Evolutionary conservation across 75 land plant species (phyloP).

Genomic region (Picea sitchensis): DNA sequence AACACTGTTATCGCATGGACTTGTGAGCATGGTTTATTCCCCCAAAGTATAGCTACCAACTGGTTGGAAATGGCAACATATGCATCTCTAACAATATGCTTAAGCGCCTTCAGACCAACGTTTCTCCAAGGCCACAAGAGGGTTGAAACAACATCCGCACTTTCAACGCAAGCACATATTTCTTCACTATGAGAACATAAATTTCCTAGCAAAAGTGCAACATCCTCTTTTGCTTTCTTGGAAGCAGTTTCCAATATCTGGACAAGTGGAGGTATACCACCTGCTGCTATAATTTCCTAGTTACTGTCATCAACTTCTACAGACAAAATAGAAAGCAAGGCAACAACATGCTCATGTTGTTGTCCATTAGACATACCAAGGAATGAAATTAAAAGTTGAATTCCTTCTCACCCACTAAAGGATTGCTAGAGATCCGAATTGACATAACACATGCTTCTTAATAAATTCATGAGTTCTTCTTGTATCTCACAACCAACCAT

Average conservation of each 20-base stretch:
- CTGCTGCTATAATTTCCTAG: conserved; percentile 97
- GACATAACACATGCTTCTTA: conserved; percentile 53
- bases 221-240: conserved; percentile 62
- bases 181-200: conserved; percentile 92
- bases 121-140: conserved; percentile 79
- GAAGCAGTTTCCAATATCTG: conserved; percentile 60
- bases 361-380: conserved; percentile 82
- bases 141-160: conserved; percentile 86
- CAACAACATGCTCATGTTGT: conserved; percentile 82
- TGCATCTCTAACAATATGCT: no score
- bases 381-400: conserved; percentile 82
- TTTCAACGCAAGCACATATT: conserved; percentile 95
- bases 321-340: conserved; percentile 61
- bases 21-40: no score
- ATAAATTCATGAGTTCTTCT: conserved; percentile 59
- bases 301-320: conserved; percentile 87
- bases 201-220: conserved; percentile 72
- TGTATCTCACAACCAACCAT: conserved; percentile 72
- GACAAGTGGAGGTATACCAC: conserved; percentile 94
- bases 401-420: conserved; percentile 64
- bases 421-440: conserved; percentile 52
- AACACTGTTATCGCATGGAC: no score
- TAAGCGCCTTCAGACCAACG: neutral
- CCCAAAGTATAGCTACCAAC: no score
- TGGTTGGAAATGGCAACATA: no score